Evolutionary conservation across 192 early-diverging fungal species (phyloP), one percentile per base, ranked within the genome.

Genomic region (Haplosporangium gracile): DNA sequence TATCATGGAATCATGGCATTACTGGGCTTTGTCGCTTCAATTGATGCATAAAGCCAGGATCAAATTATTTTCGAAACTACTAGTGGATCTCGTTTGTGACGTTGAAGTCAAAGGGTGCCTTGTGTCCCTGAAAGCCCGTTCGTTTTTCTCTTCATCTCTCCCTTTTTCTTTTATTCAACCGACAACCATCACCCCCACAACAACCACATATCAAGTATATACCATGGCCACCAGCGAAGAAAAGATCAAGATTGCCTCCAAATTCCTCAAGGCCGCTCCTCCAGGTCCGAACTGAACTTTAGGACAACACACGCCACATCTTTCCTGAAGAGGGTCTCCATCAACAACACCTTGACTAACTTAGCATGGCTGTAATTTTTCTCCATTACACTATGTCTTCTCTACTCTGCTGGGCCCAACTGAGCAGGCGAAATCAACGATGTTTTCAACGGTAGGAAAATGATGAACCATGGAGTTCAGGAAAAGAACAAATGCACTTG

Each of bases 381-480:
- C 74, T 55, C 55, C 6, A 26, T 70, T 57, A 39, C 13, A 39
- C 11, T 72, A 9, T 26, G 6, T 38, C 32, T 5, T n/a, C 10
- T 22, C 10, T 24, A n/a, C 77, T 38, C 22, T 24, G 6, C 57
- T 39, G 34, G 75, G 65, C 57, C 13, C 38, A 2, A 40, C 65
- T 71, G 20, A 51, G 39, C 20, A 85, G 84, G 84, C 57, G 97
- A 99, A 92, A 93, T 98, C 11, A 96, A 96, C 89, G 96, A 98
- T 89, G 98, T 99, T 38, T 97, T 96, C 81, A 98, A 98, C 79
- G 97, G 97, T 98, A 93, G 75, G 82, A 32, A 32, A 65, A 4
- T 2, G 29, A 34, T 65, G 60, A 63, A 9, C 6, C 29, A 29
- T 32, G n/a, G 60, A 15, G n/a, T 15, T 15, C 60, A 65, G 9